Evolutionary conservation across 768 basidiomycete species (phyloP), one percentile per base, ranked within the genome.

Genomic region (Sutorius australiensis): DNA sequence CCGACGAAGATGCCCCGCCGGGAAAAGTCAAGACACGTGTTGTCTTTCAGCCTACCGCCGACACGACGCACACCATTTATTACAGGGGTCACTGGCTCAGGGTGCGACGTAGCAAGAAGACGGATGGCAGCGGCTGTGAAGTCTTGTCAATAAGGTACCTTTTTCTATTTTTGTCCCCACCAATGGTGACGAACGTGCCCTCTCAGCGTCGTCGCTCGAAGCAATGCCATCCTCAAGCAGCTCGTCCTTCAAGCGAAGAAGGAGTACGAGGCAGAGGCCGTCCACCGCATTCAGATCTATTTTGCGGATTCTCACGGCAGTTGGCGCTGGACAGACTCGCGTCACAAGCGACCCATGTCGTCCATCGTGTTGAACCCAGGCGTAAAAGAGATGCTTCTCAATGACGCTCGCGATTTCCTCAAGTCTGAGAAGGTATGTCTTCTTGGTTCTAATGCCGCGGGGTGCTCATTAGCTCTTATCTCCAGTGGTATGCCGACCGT

Each of bases 231-330:
- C 60, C 80, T 93, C 64, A 92, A 92, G 71, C 87, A 92, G 70
- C 86, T 94, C 56, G 87, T 94, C 39, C 80, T 92, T 21, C 87
- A 91, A 61, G 91, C 91, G n/a, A 92, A 92, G 76, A 82, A 81
- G 62, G 86, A 89, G 63, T 92, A 92, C 66, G 89, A 92, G 68
- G 88, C 89, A 0, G 89, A 92, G 63, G 86, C 88, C 32, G 80
- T 92, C 38, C 88, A 92, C 62, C 81, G 89, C 39, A 90, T 94
- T 57, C 89, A 91, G 67, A 90, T 94, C 32, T 92, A 91, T 66
- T 91, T 92, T 65, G 89, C 91, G 14, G 92, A 93, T 68, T 86
- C 86, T 5, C 88, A 91, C 67, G 90, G 89, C 31, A 83, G 82
- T 45, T 94, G 92, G 92, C 77, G 90, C 34, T 91, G 87, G 84